Evolutionary conservation across 2,329 filamentous ascomycete species (phyloP), one percentile per base, ranked within the genome.

Genomic region (Elsinoe necatrix): DNA sequence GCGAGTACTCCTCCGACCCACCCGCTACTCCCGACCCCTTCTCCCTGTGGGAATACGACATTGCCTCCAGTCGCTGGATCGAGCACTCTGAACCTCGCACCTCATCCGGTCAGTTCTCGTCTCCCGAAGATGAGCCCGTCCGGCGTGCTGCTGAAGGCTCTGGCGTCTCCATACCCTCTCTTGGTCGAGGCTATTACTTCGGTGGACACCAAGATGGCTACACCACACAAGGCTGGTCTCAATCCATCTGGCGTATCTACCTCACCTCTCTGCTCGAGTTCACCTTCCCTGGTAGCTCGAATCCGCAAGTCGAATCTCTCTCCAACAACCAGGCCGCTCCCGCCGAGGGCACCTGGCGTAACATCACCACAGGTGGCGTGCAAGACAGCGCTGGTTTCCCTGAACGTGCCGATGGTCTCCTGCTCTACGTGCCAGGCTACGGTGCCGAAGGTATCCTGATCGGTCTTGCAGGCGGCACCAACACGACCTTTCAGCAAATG

Each of bases 131-230:
- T 18, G 70, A 77, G 18, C 70, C 78, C 0, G 77, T 91, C 1
- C 83, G 89, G 65, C 76, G 86, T 45, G 79, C 85, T 1, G 85
- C 86, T 1, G 87, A 91, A 67, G 87, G 87, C 5, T 85, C 87
- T 9, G 85, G 85, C 0, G 70, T 87, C 12, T 86, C 82, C 25
- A 81, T 90, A 0, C 81, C 85, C 0, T 80, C 83, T 55, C 71
- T 89, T 0, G 86, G 86, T 0, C 71, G 85, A 47, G 87, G 84
- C 29, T 91, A 83, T 76, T 91, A 89, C 67, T 91, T 91, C 69
- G 87, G 86, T 23, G 87, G 87, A 0, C 87, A 90, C 68, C 72
- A 87, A 4, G 86, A 91, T 66, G 75, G 73, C 23, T 78, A 80
- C 59, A 83, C 79, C 0, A 82, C 80, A 1, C 68, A 75, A 61